Evolutionary conservation across 495 filamentous ascomycete genomes (phyloP).

Genomic region (Talaromyces ruber): DNA sequence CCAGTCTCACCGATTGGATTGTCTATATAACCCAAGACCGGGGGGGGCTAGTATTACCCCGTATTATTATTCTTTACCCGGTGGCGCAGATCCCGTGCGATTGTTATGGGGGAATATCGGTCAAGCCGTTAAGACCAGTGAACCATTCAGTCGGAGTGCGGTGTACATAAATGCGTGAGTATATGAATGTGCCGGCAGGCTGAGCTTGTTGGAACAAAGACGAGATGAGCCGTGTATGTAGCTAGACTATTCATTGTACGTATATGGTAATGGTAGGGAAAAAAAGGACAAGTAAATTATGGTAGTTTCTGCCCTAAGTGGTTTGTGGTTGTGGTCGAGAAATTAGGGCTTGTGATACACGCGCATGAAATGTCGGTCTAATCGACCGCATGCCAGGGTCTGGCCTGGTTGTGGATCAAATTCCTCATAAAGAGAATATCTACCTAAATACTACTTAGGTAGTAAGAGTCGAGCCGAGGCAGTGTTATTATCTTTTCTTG

Average conservation of each 20-base stretch:
- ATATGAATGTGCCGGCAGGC: too few species aligned
- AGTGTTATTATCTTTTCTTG: neutral
- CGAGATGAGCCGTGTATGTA: too few species aligned
- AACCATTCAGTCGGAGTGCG: neutral
- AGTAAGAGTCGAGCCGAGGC: neutral
- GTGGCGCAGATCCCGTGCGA: too few species aligned
- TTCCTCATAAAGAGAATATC: neutral
- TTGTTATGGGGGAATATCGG: neutral
- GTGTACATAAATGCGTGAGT: too few species aligned
- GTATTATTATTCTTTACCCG: neutral
- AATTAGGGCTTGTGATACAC: neutral
- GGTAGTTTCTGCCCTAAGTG: too few species aligned
- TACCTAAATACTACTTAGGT: neutral
- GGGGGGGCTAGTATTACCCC: neutral
- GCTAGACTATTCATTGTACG: too few species aligned
- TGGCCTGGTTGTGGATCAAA: neutral
- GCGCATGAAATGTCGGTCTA: neutral
- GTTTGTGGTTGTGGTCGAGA: too few species aligned
- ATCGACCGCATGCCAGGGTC: neutral
- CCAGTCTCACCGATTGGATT: too few species aligned
- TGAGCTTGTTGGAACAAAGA: too few species aligned
- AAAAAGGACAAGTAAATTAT: too few species aligned
- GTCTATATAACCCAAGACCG: too few species aligned
- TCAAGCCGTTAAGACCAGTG: neutral
- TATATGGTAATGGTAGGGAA: too few species aligned